These are phyloP conservation scores for Lactifluus subvellereus DNA, from an alignment of 768 basidiomycete genomes.

Conservation along the genomic window DNA sequence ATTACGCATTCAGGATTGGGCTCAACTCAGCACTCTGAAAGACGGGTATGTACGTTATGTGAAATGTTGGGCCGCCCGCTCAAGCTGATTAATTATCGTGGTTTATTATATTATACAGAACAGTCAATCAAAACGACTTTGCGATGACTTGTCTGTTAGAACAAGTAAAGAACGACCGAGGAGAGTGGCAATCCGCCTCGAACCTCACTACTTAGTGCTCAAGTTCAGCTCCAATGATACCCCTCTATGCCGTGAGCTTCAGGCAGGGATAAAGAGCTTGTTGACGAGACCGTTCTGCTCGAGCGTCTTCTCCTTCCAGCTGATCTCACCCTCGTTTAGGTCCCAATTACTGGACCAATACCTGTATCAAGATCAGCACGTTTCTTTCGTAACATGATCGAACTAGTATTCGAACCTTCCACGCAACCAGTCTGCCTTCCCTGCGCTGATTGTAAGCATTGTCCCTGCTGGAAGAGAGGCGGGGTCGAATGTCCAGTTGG, in stretches of 20 bases:
- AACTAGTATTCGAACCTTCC: constrained; percentile 8
- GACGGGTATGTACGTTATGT: no score
- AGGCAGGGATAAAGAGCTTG: background rate
- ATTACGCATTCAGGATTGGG: no score
- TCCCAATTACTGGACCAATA: constrained; percentile 1
- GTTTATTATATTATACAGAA: no score
- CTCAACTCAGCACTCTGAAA: no score
- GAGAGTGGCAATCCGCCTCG: background rate
- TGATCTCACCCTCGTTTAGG: background rate
- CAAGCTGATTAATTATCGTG: no score
- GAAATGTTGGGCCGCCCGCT: no score
- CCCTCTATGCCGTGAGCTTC: no score
- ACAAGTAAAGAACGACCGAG: no score
- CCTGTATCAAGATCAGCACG: constrained; percentile 47
- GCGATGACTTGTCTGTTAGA: no score
- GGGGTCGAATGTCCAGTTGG: background rate
- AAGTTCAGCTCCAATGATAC: background rate
- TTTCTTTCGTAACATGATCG: no score
- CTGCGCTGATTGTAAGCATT: constrained; percentile 3
- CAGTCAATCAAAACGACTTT: no score
- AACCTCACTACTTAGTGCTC: background rate
- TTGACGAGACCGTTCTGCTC: constrained; percentile 1
- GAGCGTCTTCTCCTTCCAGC: background rate
- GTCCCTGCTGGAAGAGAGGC: constrained; percentile 3
- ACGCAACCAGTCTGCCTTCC: constrained; percentile 13